Evolutionary conservation across 2,329 filamentous ascomycete genomes (phyloP).

Genomic region (Diaporthe amygdali): DNA sequence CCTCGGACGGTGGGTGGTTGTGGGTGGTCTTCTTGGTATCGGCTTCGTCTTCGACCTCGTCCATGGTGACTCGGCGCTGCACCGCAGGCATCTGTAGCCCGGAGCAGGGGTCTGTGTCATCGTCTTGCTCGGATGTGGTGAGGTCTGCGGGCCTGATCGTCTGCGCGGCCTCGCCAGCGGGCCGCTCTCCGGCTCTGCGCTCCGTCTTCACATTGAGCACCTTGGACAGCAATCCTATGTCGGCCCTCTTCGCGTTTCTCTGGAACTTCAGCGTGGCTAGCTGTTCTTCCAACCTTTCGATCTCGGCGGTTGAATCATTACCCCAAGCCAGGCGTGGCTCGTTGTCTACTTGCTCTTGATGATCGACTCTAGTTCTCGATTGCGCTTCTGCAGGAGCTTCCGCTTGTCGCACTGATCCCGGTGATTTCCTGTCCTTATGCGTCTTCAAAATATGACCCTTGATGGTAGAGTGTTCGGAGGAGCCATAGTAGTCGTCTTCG

Average conservation of each 20-base stretch:
- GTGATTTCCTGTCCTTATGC: too few species aligned
- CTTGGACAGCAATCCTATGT: not conserved
- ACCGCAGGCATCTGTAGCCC: not conserved
- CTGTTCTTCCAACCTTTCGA: not conserved
- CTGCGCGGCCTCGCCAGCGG: not conserved
- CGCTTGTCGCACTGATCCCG: not conserved
- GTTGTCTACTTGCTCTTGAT: not conserved
- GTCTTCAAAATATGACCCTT: not conserved
- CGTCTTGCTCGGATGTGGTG: not conserved
- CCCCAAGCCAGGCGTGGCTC: not conserved
- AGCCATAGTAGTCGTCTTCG: not conserved
- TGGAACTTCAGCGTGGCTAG: not conserved
- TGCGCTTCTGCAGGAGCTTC: not conserved
- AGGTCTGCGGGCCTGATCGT: too few species aligned
- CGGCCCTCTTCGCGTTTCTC: not conserved
- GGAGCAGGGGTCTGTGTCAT: not conserved
- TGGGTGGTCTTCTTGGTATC: not conserved
- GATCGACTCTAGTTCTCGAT: not conserved
- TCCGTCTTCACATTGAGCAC: not conserved
- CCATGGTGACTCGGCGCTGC: not conserved
- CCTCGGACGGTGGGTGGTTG: not conserved
- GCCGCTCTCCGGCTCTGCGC: not conserved
- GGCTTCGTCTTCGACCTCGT: not conserved
- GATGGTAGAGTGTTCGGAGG: not conserved
- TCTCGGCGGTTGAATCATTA: not conserved